Conservation (phyloP, 768 basidiomycete species). For the Lactarius evosmus region DNA sequence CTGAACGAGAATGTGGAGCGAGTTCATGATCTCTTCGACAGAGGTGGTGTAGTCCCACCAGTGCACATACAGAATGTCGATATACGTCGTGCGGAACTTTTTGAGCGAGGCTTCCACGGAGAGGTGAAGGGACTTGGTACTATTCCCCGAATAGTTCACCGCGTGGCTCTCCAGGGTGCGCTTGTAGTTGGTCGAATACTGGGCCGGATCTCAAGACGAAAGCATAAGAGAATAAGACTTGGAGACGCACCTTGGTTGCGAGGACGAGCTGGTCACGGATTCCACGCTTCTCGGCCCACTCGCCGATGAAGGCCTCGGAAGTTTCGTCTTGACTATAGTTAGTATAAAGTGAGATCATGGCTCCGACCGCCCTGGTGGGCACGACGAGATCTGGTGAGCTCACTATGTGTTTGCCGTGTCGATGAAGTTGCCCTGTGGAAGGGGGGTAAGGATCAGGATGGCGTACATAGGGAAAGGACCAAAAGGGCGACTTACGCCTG, state of each 20-base stretch:
- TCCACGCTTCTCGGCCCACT: constrained; percentile 46
- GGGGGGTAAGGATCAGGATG: constrained; percentile 37
- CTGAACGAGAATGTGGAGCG: constrained; percentile 48
- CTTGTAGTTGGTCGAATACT: constrained; percentile 25
- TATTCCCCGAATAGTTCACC: constrained; percentile 42
- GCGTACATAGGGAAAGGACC: no score
- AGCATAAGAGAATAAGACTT: not conserved
- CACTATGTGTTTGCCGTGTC: constrained; percentile 47
- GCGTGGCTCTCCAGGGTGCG: constrained; percentile 28
- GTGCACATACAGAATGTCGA: constrained; percentile 47
- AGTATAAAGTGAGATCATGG: not conserved
- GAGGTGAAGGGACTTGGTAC: constrained; percentile 40
- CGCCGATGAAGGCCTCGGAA: constrained; percentile 52
- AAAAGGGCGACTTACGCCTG: constrained; percentile 43
- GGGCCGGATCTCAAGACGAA: not conserved
- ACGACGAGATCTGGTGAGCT: constrained; percentile 10
- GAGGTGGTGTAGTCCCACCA: constrained; percentile 53
- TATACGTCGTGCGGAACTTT: constrained; percentile 45
- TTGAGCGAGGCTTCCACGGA: constrained; percentile 43
- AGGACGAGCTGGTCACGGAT: constrained; percentile 48
- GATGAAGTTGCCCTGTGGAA: constrained; percentile 49
- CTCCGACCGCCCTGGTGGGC: not conserved
- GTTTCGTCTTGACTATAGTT: constrained; percentile 46
- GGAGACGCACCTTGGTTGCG: constrained; percentile 37
- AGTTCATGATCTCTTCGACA: constrained; percentile 55